phyloP scores from a whole-genome alignment of 768 basidiomycete species.

The Phaeolepiota aurea region DNA sequence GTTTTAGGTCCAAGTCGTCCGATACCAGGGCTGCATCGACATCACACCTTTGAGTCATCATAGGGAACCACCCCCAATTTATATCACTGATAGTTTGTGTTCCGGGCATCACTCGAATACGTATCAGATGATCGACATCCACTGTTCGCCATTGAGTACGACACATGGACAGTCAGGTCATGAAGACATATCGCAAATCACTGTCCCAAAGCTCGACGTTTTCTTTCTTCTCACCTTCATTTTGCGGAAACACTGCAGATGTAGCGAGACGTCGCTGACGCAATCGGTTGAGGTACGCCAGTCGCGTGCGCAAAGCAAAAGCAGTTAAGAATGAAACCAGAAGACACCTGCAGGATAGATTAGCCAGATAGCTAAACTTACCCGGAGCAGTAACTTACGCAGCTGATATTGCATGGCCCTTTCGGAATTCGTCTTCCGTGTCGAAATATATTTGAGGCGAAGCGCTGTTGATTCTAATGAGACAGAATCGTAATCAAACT shows the following conservation, averaged over 20 bases:
- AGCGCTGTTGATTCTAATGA: conserved; percentile 28
- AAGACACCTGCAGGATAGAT: conserved; percentile 21
- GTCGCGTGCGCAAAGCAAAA: conserved; percentile 35
- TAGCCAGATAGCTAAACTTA: background rate
- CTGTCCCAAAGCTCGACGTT: conserved; percentile 35
- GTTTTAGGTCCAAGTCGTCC: no score
- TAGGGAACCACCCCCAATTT: no score
- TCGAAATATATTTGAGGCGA: conserved; percentile 54
- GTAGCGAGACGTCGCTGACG: conserved; percentile 15
- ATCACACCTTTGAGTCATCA: no score
- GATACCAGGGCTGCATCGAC: no score
- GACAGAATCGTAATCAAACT: no score
- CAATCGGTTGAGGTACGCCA: conserved; percentile 31
- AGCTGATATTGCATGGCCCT: conserved; percentile 49
- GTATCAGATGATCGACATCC: no score
- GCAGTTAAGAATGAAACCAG: conserved; percentile 33
- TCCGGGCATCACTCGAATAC: no score
- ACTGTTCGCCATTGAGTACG: no score
- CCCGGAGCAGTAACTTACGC: conserved; percentile 24
- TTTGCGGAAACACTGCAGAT: conserved; percentile 18
- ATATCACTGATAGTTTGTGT: no score
- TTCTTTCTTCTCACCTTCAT: conserved; percentile 19
- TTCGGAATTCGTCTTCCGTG: conserved; percentile 37
- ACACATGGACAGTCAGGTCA: conserved; percentile 29
- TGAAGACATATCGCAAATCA: conserved; percentile 46